phyloP scores from a whole-genome alignment of 2,329 filamentous ascomycete species.

The Verticillium isaacii region DNA sequence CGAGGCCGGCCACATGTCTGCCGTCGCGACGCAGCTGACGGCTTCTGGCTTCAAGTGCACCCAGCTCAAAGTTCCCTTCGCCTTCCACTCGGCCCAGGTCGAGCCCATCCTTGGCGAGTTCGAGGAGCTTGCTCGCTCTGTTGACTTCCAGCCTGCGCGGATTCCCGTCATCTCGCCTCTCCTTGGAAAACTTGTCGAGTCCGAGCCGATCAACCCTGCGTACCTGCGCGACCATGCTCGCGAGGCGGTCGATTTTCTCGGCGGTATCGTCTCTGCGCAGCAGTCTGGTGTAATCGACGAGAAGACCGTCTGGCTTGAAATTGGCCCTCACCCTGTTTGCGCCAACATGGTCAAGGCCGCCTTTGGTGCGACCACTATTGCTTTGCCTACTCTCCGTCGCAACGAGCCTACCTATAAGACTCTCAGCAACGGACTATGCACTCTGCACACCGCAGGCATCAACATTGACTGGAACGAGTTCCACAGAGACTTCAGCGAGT shows the following conservation, averaged over 20 bases:
- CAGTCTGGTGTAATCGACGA: constrained; percentile 49
- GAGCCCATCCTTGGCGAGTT: constrained; percentile 55
- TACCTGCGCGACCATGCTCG: constrained; percentile 60
- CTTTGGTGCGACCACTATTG: constrained; percentile 45
- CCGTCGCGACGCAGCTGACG: constrained; percentile 33
- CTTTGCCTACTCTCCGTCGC: constrained; percentile 57
- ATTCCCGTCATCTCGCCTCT: constrained; percentile 66
- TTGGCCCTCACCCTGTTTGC: constrained; percentile 67
- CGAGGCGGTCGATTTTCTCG: constrained; percentile 61
- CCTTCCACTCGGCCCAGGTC: constrained; percentile 50
- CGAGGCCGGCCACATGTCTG: constrained; percentile 31
- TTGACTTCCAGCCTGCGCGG: constrained; percentile 37
- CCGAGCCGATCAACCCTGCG: constrained; percentile 42
- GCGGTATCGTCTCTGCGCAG: constrained; percentile 52
- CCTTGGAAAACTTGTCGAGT: constrained; percentile 46
- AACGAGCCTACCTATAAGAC: constrained; percentile 62
- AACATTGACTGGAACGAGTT: constrained; percentile 68
- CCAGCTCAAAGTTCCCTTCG: constrained; percentile 44
- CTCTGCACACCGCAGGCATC: constrained; percentile 56
- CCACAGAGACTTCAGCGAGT: constrained; percentile 43
- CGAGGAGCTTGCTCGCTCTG: constrained; percentile 27
- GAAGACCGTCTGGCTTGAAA: constrained; percentile 63
- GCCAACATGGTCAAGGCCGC: constrained; percentile 58
- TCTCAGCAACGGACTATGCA: constrained; percentile 49
- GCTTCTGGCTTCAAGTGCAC: constrained; percentile 35